Evolutionary conservation across 1,139 yeast genomes (phyloP), one percentile per base, ranked within the genome.

Genomic region (Taphrina sp.): DNA sequence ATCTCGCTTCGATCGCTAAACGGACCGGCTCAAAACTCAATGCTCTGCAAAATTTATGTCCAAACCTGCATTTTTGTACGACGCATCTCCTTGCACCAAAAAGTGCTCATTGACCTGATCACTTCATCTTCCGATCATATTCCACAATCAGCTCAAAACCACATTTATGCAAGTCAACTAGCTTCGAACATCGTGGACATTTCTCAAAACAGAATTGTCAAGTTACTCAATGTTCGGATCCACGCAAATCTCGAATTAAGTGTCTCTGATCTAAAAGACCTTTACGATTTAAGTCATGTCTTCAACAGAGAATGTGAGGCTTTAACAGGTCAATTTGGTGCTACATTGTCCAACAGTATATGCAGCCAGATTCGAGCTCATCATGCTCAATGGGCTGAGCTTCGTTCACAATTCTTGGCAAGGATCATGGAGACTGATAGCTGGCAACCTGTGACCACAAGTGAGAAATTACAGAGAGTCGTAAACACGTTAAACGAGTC

Each of bases 221-320:
- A 86, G 64, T 79, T 92, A 16, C 75, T 90, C 19, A 79, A 81
- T 59, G 95, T 87, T 4, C 76, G 97, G 59, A 80, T 83, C 67
- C 89, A 83, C 52, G 81, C 85, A 61, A 81, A 81, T 12, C 79
- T 87, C 0, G 78, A 76, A 42, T 69, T 70, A 75, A 35, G 61
- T 64, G 34, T 63, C 38, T 72, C 76, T 5, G 76, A 75, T 61
- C 88, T 89, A 67, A 67, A 86, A 56, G 74, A 81, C 58, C 76
- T 88, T 51, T 87, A 83, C 68, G 75, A 85, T 2, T 72, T 86
- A 19, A 80, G 83, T 51, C 78, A 83, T 1, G 75, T 83, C 22
- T 90, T 89, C 65, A 73, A 89, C 35, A 80, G 80, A 52, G 95
- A 88, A 66, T 87, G 96, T 68, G 98, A 92, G 67, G 75, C 82